Conservation (phyloP, 345 rosid genomes). For the Cardamine resedifolia region DNA sequence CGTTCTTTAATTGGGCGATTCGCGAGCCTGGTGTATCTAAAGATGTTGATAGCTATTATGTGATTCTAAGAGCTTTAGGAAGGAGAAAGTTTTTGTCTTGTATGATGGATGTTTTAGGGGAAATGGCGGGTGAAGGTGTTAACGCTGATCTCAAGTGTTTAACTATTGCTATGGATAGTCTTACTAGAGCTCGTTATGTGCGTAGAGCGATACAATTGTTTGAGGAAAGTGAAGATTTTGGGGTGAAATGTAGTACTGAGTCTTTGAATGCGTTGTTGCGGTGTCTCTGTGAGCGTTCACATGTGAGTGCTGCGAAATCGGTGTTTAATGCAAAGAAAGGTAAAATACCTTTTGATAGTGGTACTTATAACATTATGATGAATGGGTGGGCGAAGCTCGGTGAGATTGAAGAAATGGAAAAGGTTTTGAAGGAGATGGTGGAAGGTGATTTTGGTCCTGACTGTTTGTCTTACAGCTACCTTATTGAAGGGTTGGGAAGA, state of each 20-base stretch:
- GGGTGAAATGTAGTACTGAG: slow-evolving; percentile 51
- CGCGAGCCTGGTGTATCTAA: slow-evolving; percentile 48
- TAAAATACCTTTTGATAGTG: slow-evolving; percentile 45
- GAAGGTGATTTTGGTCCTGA: slow-evolving; percentile 55
- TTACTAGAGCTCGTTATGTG: slow-evolving; percentile 51
- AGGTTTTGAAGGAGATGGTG: slow-evolving; percentile 60
- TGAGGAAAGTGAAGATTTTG: slow-evolving; percentile 50
- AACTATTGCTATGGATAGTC: slow-evolving; percentile 57
- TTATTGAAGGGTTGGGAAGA: slow-evolving; percentile 81
- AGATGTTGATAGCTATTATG: slow-evolving; percentile 49
- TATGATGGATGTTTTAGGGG: slow-evolving; percentile 48
- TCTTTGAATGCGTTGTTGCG: slow-evolving; percentile 65
- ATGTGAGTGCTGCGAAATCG: slow-evolving; percentile 66
- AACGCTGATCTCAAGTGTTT: slow-evolving; percentile 49
- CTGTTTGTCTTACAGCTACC: slow-evolving; percentile 54
- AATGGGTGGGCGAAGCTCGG: slow-evolving; percentile 84
- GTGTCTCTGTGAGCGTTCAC: slow-evolving; percentile 67
- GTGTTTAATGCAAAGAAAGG: slow-evolving; percentile 55
- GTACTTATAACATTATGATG: slow-evolving; percentile 59
- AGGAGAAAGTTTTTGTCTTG: slow-evolving; percentile 63
- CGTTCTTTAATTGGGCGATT: slow-evolving; percentile 77
- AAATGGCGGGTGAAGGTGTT: slow-evolving; percentile 44
- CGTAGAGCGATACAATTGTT: slow-evolving; percentile 56
- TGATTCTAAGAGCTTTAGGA: slow-evolving; percentile 68
- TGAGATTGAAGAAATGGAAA: slow-evolving; percentile 55